Evolutionary conservation across 176 grass and related monocot genomes (phyloP).

Genomic region (Oryza brachyantha): DNA sequence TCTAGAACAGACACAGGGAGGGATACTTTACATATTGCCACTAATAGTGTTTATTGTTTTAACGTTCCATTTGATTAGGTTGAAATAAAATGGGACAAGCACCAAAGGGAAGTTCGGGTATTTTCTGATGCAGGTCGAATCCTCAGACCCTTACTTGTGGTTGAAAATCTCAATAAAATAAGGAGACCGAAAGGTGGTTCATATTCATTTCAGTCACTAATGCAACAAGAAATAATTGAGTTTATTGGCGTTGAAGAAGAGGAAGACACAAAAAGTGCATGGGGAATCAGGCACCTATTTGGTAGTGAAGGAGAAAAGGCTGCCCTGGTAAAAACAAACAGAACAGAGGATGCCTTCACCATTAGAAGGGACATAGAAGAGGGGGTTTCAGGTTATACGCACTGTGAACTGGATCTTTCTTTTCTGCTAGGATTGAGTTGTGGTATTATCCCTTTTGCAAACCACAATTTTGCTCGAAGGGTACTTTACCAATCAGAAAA

Average conservation of each 20-base stretch:
- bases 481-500: slow-evolving; percentile 92
- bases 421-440: slow-evolving; percentile 94
- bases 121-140: slow-evolving; percentile 89
- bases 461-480: slow-evolving; percentile 93
- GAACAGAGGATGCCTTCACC: not conserved
- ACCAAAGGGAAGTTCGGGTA: slow-evolving; percentile 84
- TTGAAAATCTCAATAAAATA: slow-evolving; percentile 89
- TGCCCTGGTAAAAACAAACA: not conserved
- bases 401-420: slow-evolving; percentile 81
- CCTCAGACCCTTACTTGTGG: slow-evolving; percentile 84
- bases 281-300: slow-evolving; percentile 78
- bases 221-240: slow-evolving; percentile 93
- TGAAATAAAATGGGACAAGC: slow-evolving; percentile 87
- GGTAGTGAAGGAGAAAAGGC: slow-evolving; percentile 19
- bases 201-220: slow-evolving; percentile 65
- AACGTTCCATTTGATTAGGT: slow-evolving; percentile 51
- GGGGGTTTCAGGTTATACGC: slow-evolving; percentile 55
- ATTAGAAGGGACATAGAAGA: not conserved
- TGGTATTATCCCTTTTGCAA: slow-evolving; percentile 83
- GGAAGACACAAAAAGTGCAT: slow-evolving; percentile 77
- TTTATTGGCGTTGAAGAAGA: slow-evolving; percentile 94
- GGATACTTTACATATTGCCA: not conserved
- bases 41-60: not conserved
- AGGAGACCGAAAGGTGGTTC: slow-evolving; percentile 52
- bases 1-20: not conserved